Conservation (phyloP, 2,329 filamentous ascomycete genomes). For the Xylaria sp. region DNA sequence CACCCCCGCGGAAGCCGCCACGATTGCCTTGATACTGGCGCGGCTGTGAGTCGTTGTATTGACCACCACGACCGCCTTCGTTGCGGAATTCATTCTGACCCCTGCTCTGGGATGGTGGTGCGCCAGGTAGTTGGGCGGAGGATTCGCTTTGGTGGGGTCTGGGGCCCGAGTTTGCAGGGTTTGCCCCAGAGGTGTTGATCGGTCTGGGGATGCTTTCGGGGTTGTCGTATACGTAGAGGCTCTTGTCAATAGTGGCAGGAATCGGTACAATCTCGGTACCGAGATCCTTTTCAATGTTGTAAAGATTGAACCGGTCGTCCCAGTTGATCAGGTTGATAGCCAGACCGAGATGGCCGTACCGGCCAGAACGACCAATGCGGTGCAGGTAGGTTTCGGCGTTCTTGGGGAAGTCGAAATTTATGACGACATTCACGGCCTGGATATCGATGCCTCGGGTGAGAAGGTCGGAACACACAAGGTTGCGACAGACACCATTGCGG, state of each 20-base stretch:
- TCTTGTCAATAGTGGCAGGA: slow-evolving; percentile 92
- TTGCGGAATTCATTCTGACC: slow-evolving; percentile 34
- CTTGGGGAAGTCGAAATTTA: slow-evolving; percentile 99
- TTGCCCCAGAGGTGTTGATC: slow-evolving; percentile 52
- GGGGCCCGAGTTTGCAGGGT: slow-evolving; percentile 17
- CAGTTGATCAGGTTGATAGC: slow-evolving; percentile 99
- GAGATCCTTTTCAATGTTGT: slow-evolving; percentile 96
- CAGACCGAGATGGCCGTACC: slow-evolving; percentile 94
- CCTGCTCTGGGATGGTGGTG: slow-evolving; percentile 31
- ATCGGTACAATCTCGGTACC: slow-evolving; percentile 99
- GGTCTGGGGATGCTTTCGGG: slow-evolving; percentile 93
- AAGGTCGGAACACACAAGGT: slow-evolving; percentile 96
- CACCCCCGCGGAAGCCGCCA: slow-evolving; percentile 29
- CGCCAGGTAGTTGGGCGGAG: slow-evolving; percentile 25
- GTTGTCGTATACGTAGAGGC: slow-evolving; percentile 95
- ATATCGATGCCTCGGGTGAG: slow-evolving; percentile 99
- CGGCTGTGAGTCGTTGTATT: slow-evolving; percentile 38
- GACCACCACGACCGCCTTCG: slow-evolving; percentile 31
- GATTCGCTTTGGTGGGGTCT: slow-evolving; percentile 32
- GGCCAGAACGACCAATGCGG: slow-evolving; percentile 95
- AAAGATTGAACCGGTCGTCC: slow-evolving; percentile 98
- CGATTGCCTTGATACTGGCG: slow-evolving; percentile 37
- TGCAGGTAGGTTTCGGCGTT: slow-evolving; percentile 99
- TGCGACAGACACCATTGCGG: slow-evolving; percentile 95
- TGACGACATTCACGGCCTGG: slow-evolving; percentile 98